These are phyloP conservation scores for Neurospora sp. DNA, from an alignment of 495 filamentous ascomycete genomes.

Conservation along the genomic window DNA sequence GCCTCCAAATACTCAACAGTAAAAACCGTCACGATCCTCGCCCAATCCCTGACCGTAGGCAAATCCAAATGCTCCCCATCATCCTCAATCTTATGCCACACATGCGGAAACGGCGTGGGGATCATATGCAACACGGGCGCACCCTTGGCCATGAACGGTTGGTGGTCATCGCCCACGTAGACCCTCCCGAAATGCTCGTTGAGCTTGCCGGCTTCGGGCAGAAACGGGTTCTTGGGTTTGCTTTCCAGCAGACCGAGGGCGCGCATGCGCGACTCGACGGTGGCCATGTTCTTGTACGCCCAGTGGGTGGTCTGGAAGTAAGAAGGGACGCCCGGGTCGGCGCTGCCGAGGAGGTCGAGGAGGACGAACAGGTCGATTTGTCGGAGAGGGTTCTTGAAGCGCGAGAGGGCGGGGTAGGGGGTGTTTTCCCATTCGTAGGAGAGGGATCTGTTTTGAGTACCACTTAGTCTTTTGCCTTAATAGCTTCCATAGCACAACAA, in stretches of 20 bases:
- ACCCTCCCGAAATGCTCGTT: slow-evolving; percentile 33
- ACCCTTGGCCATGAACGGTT: slow-evolving; percentile 72
- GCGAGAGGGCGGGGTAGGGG: slow-evolving; percentile 56
- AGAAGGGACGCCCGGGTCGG: slow-evolving; percentile 57
- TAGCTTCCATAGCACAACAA: background rate
- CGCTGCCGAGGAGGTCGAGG: slow-evolving; percentile 70
- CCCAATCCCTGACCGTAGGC: slow-evolving; percentile 74
- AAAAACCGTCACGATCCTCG: slow-evolving; percentile 66
- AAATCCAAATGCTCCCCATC: slow-evolving; percentile 75
- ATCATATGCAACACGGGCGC: slow-evolving; percentile 80
- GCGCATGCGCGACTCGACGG: slow-evolving; percentile 60
- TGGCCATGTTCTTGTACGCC: slow-evolving; percentile 68
- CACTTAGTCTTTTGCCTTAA: background rate
- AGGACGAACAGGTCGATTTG: slow-evolving; percentile 79
- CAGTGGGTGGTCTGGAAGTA: slow-evolving; percentile 83
- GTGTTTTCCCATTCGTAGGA: slow-evolving; percentile 66
- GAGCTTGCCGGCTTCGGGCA: slow-evolving; percentile 44
- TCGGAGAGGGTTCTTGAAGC: slow-evolving; percentile 56
- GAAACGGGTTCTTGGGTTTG: slow-evolving; percentile 22
- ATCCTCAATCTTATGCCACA: slow-evolving; percentile 76
- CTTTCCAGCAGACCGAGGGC: slow-evolving; percentile 28
- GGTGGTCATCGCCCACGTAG: slow-evolving; percentile 64
- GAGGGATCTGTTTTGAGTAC: slow-evolving; percentile 39
- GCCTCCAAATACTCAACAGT: slow-evolving; percentile 72
- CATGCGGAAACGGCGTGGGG: slow-evolving; percentile 61